Evolutionary conservation across 1,284 basidiomycete species (phyloP), one percentile per base, ranked within the genome.

Genomic region (Kwoniella shivajii): DNA sequence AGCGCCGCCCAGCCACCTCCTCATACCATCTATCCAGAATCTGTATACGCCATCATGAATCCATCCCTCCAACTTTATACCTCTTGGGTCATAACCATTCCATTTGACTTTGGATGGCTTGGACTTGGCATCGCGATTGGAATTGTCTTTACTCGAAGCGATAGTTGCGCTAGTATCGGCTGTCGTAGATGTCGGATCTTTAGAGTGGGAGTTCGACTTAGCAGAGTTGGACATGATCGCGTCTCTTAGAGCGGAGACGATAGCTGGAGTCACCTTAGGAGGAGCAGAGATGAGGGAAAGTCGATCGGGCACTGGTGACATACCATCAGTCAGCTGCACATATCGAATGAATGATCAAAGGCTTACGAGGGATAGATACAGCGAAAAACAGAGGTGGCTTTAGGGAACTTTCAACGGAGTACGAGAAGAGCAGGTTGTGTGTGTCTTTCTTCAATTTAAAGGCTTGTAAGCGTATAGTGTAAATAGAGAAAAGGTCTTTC

Each of bases 41-140:
- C 69, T 50, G 54, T 74, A 77, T 14, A 75, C 73, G 3, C 73
- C 74, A n/a, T 66, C 54, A 45, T 73, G 66, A 1, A 74, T 67
- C 70, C 71, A 75, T 16, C 73, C 74, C 56, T 77, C 73, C 18
- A 71, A 51, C 60, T 74, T 74, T 58, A 77, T 68, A 6, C 63
- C 67, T 26, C 54, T 39, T 13, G 51, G 45, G 4, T 60, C 27
- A 55, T 57, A 53, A 29, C 51, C 60, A 37, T 57, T 42, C 56
- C 61, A 56, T 10, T 22, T 51, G 54, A 44, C 42, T 31, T 43
- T 50, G 31, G 31, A 31, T 31, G 29, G 27, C n/a, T 31, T 43
- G 31, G 41, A 26, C 31, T 33, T 24, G 13, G n/a, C 51, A 30
- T 22, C 36, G 24, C 7, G 33, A 18, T 27, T 5, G 3, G 51